Percentiles rank a stretch among this genome's conserved stretches.
phyloP scores from a whole-genome alignment of 2,329 filamentous ascomycete species.

The Gliomastix tumulicola region DNA sequence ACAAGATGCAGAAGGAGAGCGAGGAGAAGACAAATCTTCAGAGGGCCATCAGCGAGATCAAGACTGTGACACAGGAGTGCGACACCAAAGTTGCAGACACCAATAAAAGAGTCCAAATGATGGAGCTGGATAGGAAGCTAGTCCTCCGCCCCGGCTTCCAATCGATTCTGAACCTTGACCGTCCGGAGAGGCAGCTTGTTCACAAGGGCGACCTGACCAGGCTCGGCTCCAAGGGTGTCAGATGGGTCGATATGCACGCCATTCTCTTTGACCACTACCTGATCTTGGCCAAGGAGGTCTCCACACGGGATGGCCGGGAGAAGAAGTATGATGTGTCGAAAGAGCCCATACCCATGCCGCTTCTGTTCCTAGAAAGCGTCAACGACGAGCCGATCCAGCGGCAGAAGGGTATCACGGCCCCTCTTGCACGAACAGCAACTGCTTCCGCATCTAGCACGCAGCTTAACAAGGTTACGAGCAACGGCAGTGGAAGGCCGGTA shows the following conservation, averaged over 20 bases:
- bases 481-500: slow-evolving; percentile 45
- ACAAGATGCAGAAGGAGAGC: slow-evolving; percentile 74
- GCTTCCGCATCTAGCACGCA: slow-evolving; percentile 52
- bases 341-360: slow-evolving; percentile 92
- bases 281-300: slow-evolving; percentile 77
- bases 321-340: slow-evolving; percentile 95
- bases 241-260: slow-evolving; percentile 89
- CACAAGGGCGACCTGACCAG: slow-evolving; percentile 84
- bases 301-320: slow-evolving; percentile 61
- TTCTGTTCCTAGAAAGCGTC: slow-evolving; percentile 85
- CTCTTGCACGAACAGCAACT: slow-evolving; percentile 52
- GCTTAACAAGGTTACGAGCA: slow-evolving; percentile 47
- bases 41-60: slow-evolving; percentile 87
- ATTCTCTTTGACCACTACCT: slow-evolving; percentile 96
- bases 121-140: slow-evolving; percentile 76
- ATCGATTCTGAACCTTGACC: slow-evolving; percentile 82
- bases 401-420: slow-evolving; percentile 64
- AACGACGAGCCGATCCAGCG: slow-evolving; percentile 89
- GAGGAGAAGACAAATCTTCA: slow-evolving; percentile 84
- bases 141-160: slow-evolving; percentile 84
- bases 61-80: slow-evolving; percentile 80
- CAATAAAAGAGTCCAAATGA: slow-evolving; percentile 82
- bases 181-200: slow-evolving; percentile 86
- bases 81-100: slow-evolving; percentile 90
- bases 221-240: slow-evolving; percentile 81